Evolutionary conservation across 2,329 filamentous ascomycete genomes (phyloP), one percentile per base, ranked within the genome.

Genomic region (Colletotrichum sp.): DNA sequence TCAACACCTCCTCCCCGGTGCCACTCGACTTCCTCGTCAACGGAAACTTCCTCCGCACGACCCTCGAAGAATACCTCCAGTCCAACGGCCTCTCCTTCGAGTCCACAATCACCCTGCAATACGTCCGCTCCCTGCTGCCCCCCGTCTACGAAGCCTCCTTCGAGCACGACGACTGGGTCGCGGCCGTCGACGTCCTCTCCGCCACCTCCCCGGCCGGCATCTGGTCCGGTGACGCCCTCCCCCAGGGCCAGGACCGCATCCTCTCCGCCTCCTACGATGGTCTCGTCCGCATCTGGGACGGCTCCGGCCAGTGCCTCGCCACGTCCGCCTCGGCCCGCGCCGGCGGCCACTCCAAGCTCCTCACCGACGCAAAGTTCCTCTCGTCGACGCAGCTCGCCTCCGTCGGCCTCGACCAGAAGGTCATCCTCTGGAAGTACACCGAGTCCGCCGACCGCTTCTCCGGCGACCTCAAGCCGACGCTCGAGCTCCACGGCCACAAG

Each of bases 81-180:
- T 89, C 93, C 77, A 95, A 97, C 81, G 96, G 96, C 66, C 93
- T 99, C 77, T 98, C 95, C 24, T 92, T 95, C 57, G 97, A 99
- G 88, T 94, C 93, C 6, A 96, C 94, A 6, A 87, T 99, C 69
- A 94, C 93, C 44, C 90, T 99, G 73, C 96, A 99, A 88, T 99
- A 99, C 85, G 95, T 98, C 44, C 94, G 96, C 81, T 97, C 96
- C 78, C 88, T 98, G 80, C 92, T 98, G 76, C 97, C 97, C 9
- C 97, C 97, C 21, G 90, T 95, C 44, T 96, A 97, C 84, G 93
- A 98, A 80, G 94, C 96, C 15, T 97, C 95, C 82, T 99, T 98
- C 84, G 94, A 98, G 87, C 96, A 99, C 84, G 96, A 99, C 82
- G 97, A 99, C 85, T 99, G 97, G 97, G 95, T 99, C 65, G 95